Percentiles rank a stretch among this genome's conserved stretches.
phyloP scores from a whole-genome alignment of 2,329 filamentous ascomycete species.

The Curvularia verruculosa region DNA sequence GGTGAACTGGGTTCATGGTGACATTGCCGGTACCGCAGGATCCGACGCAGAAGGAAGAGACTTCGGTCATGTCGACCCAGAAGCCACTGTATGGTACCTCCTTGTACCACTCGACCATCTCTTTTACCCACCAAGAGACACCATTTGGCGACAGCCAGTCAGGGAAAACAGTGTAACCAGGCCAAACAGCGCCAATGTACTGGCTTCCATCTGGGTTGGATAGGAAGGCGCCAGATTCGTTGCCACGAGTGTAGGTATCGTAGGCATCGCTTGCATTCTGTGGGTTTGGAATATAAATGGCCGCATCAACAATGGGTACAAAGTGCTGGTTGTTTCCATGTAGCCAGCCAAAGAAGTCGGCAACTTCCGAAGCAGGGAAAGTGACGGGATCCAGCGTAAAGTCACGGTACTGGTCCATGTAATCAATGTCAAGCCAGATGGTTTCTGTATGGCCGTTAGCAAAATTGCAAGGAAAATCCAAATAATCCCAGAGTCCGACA shows the following conservation, averaged over 20 bases:
- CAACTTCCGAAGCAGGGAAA: conserved; percentile 57
- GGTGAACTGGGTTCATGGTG: conserved; percentile 71
- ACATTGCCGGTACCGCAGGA: conserved; percentile 72
- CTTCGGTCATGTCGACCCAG: conserved; percentile 69
- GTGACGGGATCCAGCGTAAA: conserved; percentile 63
- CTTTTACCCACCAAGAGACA: conserved; percentile 64
- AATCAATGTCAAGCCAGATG: conserved; percentile 56
- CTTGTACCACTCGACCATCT: conserved; percentile 59
- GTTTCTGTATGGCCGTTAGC: conserved; percentile 29
- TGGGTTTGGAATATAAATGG: conserved; percentile 75
- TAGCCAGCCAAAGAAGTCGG: conserved; percentile 59
- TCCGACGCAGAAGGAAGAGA: conserved; percentile 70
- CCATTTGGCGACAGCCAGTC: conserved; percentile 67
- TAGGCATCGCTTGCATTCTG: conserved; percentile 68
- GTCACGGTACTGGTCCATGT: conserved; percentile 57
- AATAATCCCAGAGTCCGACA: too few species aligned
- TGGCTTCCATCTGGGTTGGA: conserved; percentile 61
- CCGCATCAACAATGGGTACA: conserved; percentile 66
- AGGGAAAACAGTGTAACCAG: conserved; percentile 65
- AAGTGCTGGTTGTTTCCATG: conserved; percentile 64
- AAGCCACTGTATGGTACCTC: conserved; percentile 60
- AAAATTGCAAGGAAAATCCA: not conserved
- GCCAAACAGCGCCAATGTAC: conserved; percentile 64
- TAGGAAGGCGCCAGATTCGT: conserved; percentile 57
- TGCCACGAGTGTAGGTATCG: conserved; percentile 58